Conservation (phyloP, 2,329 filamentous ascomycete species). For the Colletotrichum tropicale region DNA sequence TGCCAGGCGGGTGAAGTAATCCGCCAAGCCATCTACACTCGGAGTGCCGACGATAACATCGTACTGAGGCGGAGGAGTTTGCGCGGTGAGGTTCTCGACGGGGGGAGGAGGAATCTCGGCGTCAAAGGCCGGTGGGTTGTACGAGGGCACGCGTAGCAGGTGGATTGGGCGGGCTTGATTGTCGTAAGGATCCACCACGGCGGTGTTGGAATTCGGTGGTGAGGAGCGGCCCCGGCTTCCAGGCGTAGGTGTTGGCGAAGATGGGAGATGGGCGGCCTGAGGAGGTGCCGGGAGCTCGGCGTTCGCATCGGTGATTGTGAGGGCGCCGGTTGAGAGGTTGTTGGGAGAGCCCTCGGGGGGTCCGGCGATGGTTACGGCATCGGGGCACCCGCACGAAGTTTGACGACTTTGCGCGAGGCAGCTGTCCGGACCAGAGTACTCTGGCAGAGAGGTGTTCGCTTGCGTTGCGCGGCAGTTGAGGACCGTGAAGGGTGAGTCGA, state of each 20-base stretch:
- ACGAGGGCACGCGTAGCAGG: constrained; percentile 81
- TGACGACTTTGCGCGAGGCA: constrained; percentile 43
- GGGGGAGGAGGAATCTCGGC: constrained; percentile 79
- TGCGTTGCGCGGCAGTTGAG: constrained; percentile 93
- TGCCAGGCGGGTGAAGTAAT: constrained; percentile 85
- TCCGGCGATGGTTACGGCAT: constrained; percentile 65
- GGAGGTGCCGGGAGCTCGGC: constrained; percentile 51
- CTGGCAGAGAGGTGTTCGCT: constrained; percentile 84
- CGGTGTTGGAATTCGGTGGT: constrained; percentile 7
- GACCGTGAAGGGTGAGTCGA: constrained; percentile 93
- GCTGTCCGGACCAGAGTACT: constrained; percentile 67
- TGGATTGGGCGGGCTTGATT: constrained; percentile 75
- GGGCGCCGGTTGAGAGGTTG: constrained; percentile 61
- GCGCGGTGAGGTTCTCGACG: constrained; percentile 40
- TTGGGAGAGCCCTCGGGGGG: constrained; percentile 68
- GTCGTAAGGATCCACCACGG: not conserved
- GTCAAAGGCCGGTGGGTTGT: constrained; percentile 86
- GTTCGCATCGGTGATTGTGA: constrained; percentile 41
- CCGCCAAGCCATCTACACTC: constrained; percentile 73
- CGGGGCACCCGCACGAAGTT: constrained; percentile 58
- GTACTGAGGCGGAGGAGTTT: constrained; percentile 87
- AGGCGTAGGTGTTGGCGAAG: constrained; percentile 23
- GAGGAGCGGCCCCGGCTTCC: not conserved
- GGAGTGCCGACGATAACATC: constrained; percentile 76
- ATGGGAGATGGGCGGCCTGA: constrained; percentile 58